These are phyloP conservation scores for Madurella fahalii DNA, from an alignment of 2,329 filamentous ascomycete species.

Conservation along the genomic window DNA sequence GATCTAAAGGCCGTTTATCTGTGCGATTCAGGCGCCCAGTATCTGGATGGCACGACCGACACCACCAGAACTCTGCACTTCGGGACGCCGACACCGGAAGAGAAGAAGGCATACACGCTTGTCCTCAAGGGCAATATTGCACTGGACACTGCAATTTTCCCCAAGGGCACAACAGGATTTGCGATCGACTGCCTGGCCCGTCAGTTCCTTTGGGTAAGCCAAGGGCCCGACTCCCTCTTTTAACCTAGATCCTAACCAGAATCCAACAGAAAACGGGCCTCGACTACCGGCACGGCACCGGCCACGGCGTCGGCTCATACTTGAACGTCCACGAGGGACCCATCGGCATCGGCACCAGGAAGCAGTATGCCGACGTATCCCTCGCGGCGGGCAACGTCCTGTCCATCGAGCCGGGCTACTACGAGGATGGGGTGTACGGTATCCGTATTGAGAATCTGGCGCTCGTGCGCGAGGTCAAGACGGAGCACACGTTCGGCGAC, in stretches of 20 bases:
- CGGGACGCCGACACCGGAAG: conserved; percentile 73
- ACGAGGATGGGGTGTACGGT: conserved; percentile 91
- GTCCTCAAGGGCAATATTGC: conserved; percentile 93
- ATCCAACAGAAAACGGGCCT: conserved; percentile 63
- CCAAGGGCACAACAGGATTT: conserved; percentile 91
- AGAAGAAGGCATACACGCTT: conserved; percentile 86
- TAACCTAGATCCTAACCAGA: conserved; percentile 16
- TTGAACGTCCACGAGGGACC: conserved; percentile 97
- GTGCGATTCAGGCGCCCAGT: conserved; percentile 97
- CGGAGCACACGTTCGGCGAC: conserved; percentile 82
- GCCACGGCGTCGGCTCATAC: conserved; percentile 91
- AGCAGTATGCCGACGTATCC: conserved; percentile 87
- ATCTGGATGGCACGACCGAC: conserved; percentile 91
- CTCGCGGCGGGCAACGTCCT: conserved; percentile 90
- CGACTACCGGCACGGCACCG: conserved; percentile 94
- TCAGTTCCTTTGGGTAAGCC: conserved; percentile 80
- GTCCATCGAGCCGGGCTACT: conserved; percentile 94
- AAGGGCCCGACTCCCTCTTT: too few relatives aligned
- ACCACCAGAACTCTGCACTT: conserved; percentile 94
- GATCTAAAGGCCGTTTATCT: conserved; percentile 85
- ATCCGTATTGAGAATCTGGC: conserved; percentile 96
- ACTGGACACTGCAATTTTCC: conserved; percentile 81
- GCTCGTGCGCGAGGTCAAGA: conserved; percentile 84
- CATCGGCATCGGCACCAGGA: conserved; percentile 88
- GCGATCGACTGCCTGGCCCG: conserved; percentile 84